These are phyloP conservation scores for Seiridium cupressi DNA, from an alignment of 2,329 filamentous ascomycete species.

Conservation along the genomic window DNA sequence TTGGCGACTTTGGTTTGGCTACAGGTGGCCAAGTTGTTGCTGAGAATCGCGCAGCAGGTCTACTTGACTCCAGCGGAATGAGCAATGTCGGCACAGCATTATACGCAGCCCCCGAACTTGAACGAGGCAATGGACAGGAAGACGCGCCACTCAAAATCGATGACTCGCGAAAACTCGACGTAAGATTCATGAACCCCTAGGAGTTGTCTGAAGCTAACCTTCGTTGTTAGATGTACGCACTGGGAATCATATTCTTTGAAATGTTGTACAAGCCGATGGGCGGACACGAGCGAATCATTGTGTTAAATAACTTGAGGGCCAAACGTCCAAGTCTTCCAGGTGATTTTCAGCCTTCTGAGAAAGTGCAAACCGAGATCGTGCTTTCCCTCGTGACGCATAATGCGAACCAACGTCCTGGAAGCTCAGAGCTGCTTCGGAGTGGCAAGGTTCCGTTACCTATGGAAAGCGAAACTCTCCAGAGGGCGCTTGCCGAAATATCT, in stretches of 20 bases:
- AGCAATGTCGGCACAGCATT: slow-evolving; percentile 74
- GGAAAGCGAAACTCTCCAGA: slow-evolving; percentile 86
- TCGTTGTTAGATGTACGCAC: slow-evolving; percentile 76
- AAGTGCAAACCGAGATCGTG: slow-evolving; percentile 77
- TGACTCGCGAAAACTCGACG: slow-evolving; percentile 87
- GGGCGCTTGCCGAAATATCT: slow-evolving; percentile 76
- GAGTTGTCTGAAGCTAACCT: slow-evolving; percentile 4
- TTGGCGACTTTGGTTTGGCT: slow-evolving; percentile 93
- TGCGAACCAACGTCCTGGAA: slow-evolving; percentile 79
- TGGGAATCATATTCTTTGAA: slow-evolving; percentile 97
- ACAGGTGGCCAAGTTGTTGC: slow-evolving; percentile 78
- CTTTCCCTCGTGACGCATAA: slow-evolving; percentile 77
- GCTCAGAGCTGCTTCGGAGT: slow-evolving; percentile 77
- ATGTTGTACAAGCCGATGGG: slow-evolving; percentile 75
- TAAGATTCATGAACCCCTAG: slow-evolving; percentile 37
- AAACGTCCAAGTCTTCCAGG: slow-evolving; percentile 67
- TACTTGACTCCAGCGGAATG: slow-evolving; percentile 58
- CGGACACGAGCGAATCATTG: slow-evolving; percentile 62
- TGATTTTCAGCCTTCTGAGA: slow-evolving; percentile 68
- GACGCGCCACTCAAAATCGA: slow-evolving; percentile 4
- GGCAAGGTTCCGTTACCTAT: slow-evolving; percentile 87
- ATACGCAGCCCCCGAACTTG: slow-evolving; percentile 89
- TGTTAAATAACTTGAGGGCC: slow-evolving; percentile 67
- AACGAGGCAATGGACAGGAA: slow-evolving; percentile 5
- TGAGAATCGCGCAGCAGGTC: slow-evolving; percentile 47